phyloP scores from a whole-genome alignment of 148 eudicot species.

The Simmondsia chinensis region DNA sequence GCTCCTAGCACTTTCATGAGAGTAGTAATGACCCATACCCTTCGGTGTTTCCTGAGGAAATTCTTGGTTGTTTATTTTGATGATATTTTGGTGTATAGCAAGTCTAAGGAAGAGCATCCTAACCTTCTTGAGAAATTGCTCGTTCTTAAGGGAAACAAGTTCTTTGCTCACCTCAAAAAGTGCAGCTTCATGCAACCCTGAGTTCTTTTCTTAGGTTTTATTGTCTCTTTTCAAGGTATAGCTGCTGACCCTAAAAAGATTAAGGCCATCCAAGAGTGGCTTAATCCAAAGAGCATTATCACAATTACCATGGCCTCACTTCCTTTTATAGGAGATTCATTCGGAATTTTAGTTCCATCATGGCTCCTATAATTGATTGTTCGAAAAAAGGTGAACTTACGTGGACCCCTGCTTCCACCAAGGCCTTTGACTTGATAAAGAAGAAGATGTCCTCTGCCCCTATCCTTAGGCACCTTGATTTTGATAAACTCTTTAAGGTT shows the following conservation, averaged over 20 bases:
- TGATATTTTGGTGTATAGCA: background rate
- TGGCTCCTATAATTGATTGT: too few species aligned
- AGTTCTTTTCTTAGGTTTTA: background rate
- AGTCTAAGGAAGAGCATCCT: background rate
- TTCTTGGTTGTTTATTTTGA: too few species aligned
- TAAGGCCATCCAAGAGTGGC: background rate
- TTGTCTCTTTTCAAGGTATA: background rate
- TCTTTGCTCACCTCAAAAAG: too few species aligned
- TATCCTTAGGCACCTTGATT: background rate
- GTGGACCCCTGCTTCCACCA: background rate
- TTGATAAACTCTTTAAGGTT: background rate
- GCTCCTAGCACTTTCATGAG: background rate
- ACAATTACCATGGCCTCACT: too few species aligned
- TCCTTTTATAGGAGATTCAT: too few species aligned
- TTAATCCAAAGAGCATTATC: too few species aligned
- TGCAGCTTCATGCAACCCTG: background rate
- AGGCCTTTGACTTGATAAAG: background rate
- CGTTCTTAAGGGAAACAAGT: too few species aligned
- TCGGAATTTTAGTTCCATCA: too few species aligned
- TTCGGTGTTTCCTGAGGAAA: background rate
- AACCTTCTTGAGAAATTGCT: background rate
- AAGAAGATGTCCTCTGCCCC: background rate
- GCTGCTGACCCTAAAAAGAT: background rate
- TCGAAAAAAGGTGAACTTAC: too few species aligned
- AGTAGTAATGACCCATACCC: background rate